Evolutionary conservation across 805 yeast species (phyloP).

Genomic region (Isabelozyma heimii): DNA sequence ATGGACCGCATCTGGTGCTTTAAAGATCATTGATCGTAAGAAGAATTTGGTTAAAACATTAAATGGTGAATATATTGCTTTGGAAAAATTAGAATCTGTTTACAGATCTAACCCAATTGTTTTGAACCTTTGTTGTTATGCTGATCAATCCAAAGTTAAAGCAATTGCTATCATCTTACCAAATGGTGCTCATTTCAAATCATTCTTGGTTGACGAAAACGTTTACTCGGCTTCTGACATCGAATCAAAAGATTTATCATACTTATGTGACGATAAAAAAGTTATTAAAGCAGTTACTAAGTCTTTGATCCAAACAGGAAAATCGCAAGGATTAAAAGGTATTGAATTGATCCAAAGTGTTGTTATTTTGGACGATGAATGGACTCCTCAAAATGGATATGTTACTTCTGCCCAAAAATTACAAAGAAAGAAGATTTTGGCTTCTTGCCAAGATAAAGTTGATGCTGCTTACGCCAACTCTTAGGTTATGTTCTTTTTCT

Average conservation of each 20-base stretch:
- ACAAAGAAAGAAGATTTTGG: conserved; percentile 86
- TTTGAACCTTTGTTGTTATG: conserved; percentile 85
- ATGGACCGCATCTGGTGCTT: conserved; percentile 79
- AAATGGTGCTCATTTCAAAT: conserved; percentile 61
- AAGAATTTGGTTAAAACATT: conserved; percentile 94
- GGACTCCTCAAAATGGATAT: conserved; percentile 96
- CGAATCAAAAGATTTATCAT: conserved; percentile 43
- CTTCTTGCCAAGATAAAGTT: conserved; percentile 63
- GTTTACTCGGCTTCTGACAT: conserved; percentile 46
- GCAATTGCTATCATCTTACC: conserved; percentile 92
- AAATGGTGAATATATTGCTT: conserved; percentile 97
- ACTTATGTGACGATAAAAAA: conserved; percentile 55
- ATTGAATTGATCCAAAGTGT: conserved; percentile 82
- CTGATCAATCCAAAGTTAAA: conserved; percentile 82
- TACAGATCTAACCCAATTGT: conserved; percentile 83
- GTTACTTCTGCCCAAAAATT: conserved; percentile 95
- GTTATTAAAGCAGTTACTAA: conserved; percentile 54
- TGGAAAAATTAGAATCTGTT: conserved; percentile 88
- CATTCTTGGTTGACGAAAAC: conserved; percentile 49
- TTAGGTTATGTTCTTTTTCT: not conserved
- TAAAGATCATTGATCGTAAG: conserved; percentile 86
- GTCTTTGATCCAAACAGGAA: conserved; percentile 70
- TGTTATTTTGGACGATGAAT: conserved; percentile 81
- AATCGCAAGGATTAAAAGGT: conserved; percentile 74
- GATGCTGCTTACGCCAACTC: conserved; percentile 52